A percentile compares a stretch with the other conserved stretches of the same genome.
These are phyloP conservation scores for Avena insularis DNA, from an alignment of 176 grass and related monocot genomes.

Conservation along the genomic window DNA sequence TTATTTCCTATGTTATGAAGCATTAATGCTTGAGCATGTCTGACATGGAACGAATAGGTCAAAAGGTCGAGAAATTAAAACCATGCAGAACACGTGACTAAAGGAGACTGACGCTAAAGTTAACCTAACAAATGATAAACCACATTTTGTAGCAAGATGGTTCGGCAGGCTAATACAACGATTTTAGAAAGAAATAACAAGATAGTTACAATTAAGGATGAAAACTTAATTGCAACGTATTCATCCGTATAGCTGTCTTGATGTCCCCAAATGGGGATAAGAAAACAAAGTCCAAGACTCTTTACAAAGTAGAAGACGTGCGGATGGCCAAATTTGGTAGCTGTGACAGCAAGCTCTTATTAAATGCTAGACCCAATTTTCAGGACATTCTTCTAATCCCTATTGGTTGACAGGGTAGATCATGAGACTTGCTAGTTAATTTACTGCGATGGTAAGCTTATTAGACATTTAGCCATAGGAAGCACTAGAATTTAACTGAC, in stretches of 20 bases:
- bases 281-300: neutral
- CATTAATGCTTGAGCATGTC: conserved; percentile 18
- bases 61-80: conserved; percentile 15
- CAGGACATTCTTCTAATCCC: conserved; percentile 6
- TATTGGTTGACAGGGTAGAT: conserved; percentile 14
- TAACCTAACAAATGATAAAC: neutral
- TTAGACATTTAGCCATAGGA: neutral
- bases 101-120: neutral
- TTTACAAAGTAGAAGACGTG: neutral
- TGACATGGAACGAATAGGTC: conserved; percentile 28
- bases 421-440: neutral
- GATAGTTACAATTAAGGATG: neutral
- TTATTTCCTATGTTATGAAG: conserved; percentile 21
- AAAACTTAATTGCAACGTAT: conserved; percentile 13
- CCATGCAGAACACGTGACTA: neutral
- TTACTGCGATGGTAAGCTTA: conserved; percentile 1
- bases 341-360: neutral
- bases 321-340: neutral
- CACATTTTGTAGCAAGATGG: conserved; percentile 6
- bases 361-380: conserved; percentile 1
- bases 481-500: neutral
- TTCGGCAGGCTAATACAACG: neutral
- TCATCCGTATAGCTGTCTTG: neutral
- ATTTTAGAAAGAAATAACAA: neutral
- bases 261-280: conserved; percentile 11